phyloP scores from a whole-genome alignment of 306 rosid genomes.

The Sesbania bispinosa region DNA sequence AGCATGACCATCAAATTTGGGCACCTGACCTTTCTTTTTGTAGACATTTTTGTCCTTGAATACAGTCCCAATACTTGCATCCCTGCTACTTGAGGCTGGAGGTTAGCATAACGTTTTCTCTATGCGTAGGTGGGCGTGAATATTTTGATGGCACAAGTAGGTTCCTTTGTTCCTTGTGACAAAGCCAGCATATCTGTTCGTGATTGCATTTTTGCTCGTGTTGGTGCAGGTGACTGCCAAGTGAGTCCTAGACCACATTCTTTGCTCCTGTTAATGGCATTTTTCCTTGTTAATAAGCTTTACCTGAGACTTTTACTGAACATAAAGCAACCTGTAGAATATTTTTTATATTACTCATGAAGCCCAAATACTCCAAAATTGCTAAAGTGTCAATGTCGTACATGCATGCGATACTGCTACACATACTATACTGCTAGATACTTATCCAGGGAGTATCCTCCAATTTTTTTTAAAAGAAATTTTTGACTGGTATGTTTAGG shows the following conservation, averaged over 20 bases:
- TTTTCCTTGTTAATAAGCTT: constrained; percentile 8
- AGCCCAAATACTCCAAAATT: no score
- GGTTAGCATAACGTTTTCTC: constrained; percentile 11
- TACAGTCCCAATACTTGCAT: not conserved
- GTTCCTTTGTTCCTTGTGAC: constrained; percentile 90
- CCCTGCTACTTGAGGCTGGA: constrained; percentile 17
- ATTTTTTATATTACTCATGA: not conserved
- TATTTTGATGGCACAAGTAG: constrained; percentile 96
- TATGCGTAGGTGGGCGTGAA: constrained; percentile 83
- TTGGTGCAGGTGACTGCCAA: constrained; percentile 99
- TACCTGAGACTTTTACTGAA: not conserved
- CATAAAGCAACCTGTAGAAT: not conserved
- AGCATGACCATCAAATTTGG: constrained; percentile 14
- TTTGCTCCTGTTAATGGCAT: not conserved
- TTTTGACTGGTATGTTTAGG: no score
- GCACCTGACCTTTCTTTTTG: not conserved
- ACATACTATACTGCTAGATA: no score
- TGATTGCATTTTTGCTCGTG: constrained; percentile 95
- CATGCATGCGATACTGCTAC: no score
- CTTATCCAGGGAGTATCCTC: no score
- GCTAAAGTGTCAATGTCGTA: no score
- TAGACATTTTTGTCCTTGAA: constrained; percentile 10
- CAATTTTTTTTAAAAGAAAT: no score
- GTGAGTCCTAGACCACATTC: constrained; percentile 49
- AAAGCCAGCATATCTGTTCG: constrained; percentile 88